phyloP scores from a whole-genome alignment of 331 rosid species.

The Arachis monticola region DNA sequence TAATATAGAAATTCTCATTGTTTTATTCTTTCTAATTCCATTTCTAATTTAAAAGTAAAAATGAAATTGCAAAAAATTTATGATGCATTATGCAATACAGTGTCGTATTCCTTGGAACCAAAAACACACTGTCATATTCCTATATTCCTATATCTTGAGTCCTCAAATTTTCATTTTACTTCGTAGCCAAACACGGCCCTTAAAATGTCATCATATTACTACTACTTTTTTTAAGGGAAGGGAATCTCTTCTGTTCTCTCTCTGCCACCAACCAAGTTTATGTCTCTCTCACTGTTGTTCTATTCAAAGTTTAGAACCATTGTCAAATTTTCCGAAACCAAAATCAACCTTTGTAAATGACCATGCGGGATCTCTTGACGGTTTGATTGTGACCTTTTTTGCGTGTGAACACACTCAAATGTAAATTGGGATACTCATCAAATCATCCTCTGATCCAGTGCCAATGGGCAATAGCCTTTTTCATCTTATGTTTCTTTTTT shows the following conservation, averaged over 20 bases:
- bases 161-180: too few relatives aligned
- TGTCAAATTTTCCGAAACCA: neutral
- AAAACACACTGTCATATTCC: too few relatives aligned
- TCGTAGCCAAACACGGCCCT: too few relatives aligned
- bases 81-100: too few relatives aligned
- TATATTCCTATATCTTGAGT: too few relatives aligned
- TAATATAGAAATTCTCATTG: too few relatives aligned
- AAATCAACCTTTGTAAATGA: neutral
- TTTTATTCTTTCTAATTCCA: too few relatives aligned
- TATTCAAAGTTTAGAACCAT: neutral
- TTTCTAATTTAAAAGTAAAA: too few relatives aligned
- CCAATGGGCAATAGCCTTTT: neutral
- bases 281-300: neutral
- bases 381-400: neutral
- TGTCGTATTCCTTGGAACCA: too few relatives aligned
- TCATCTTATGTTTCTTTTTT: neutral
- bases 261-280: neutral
- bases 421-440: neutral
- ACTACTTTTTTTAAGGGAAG: neutral
- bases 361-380: neutral
- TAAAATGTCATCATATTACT: neutral
- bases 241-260: neutral
- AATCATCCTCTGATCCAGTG: neutral
- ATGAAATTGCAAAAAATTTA: too few relatives aligned
- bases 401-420: neutral